Conservation (phyloP, 1,284 basidiomycete species). For the Microbotryum scabiosae region DNA sequence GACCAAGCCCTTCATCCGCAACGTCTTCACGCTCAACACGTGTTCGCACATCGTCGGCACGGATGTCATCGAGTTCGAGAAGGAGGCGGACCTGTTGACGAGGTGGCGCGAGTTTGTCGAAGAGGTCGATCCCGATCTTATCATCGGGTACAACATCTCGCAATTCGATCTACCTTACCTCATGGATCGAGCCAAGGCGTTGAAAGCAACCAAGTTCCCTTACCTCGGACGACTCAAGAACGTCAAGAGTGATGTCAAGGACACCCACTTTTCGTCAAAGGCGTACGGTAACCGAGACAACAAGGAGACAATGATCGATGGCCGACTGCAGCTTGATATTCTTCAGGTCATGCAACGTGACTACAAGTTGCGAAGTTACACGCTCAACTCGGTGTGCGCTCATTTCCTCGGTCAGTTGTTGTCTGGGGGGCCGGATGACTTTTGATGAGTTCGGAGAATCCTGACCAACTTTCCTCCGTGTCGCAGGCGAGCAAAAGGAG, state of each 20-base stretch:
- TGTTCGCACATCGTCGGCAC: conserved; percentile 91
- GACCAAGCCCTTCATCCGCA: conserved; percentile 79
- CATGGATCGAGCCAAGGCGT: conserved; percentile 72
- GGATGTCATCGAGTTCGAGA: conserved; percentile 75
- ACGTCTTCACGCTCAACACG: conserved; percentile 88
- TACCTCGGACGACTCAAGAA: conserved; percentile 67
- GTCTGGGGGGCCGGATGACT: neutral
- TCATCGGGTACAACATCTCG: conserved; percentile 88
- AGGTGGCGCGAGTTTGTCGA: conserved; percentile 78
- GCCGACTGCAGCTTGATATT: conserved; percentile 82
- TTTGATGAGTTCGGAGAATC: neutral
- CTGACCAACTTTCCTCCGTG: neutral
- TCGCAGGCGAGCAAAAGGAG: conserved; percentile 76
- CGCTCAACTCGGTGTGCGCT: conserved; percentile 89
- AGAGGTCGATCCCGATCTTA: conserved; percentile 79
- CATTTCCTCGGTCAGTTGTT: conserved; percentile 60
- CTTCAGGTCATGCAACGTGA: conserved; percentile 95
- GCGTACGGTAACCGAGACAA: conserved; percentile 92
- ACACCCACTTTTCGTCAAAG: conserved; percentile 90
- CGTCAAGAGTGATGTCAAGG: conserved; percentile 66
- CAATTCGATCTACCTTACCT: conserved; percentile 92
- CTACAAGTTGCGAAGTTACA: conserved; percentile 88
- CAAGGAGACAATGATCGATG: conserved; percentile 80
- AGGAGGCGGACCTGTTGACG: conserved; percentile 63
- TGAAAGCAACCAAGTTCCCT: conserved; percentile 64